These are phyloP conservation scores for Chlamydomonas schloesseri DNA, from an alignment of 139 green algal species.

Conservation along the genomic window DNA sequence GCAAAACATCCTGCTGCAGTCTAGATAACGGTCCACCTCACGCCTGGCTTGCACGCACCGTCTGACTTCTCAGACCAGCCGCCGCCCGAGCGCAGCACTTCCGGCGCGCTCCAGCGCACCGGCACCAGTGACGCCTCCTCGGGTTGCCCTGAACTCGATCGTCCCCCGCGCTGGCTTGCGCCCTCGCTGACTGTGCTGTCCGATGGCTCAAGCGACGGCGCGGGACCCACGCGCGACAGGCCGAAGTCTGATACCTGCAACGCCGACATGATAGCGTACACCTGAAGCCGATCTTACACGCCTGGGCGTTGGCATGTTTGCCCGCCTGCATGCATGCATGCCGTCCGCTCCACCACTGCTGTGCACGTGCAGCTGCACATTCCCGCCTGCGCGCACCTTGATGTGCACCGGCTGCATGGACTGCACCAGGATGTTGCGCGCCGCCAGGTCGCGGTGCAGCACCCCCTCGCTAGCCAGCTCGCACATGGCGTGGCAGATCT, in stretches of 20 bases:
- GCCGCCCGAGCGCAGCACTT: constrained; percentile 52
- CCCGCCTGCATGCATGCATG: no score
- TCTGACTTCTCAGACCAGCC: constrained; percentile 54
- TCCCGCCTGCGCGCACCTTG: constrained; percentile 50
- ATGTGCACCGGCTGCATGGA: constrained; percentile 64
- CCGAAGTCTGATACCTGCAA: constrained; percentile 69
- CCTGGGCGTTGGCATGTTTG: no score
- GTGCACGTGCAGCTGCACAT: neutral
- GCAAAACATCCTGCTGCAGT: no score
- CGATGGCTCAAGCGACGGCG: neutral
- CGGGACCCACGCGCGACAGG: constrained; percentile 29
- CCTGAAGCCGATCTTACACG: no score
- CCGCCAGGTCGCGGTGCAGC: constrained; percentile 69
- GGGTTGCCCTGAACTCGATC: no score
- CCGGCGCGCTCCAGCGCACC: constrained; percentile 65
- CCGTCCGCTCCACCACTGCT: no score
- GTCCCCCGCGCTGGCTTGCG: neutral
- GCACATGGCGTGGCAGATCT: constrained; percentile 68
- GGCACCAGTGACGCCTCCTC: constrained; percentile 41
- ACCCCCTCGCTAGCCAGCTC: constrained; percentile 57
- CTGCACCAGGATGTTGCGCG: constrained; percentile 70
- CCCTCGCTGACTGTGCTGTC: neutral
- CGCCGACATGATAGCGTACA: neutral
- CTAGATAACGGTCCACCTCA: no score
- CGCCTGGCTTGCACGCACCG: no score